Evolutionary conservation across 164 flowering plant genomes (phyloP), one percentile per base, ranked within the genome.

Genomic region (Magnolia kwangsiensis): DNA sequence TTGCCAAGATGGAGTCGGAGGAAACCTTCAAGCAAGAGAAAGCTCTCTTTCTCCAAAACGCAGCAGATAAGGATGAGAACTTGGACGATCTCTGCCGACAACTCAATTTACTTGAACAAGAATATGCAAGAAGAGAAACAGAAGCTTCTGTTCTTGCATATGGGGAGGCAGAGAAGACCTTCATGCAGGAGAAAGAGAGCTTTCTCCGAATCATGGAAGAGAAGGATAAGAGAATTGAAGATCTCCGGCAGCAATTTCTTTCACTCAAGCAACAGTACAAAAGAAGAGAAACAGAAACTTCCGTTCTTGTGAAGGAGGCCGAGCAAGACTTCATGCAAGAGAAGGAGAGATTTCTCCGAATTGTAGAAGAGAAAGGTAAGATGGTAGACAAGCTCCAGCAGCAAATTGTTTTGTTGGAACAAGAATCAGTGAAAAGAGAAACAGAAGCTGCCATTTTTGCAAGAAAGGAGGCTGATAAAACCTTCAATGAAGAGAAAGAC

Each of bases 1-100:
- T 86, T 23, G 75, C 87, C 59, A 85, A 76, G 21, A 84, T 77
- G 37, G 72, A 75, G 8, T 80, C 80, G 8, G 91, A 89, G 80
- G 84, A 63, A 71, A 69, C 63, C 24, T 78, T 82, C 72, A 78
- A 80, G 80, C 69, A 76, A 27, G 90, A 85, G 80, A 84, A 81
- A 72, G 81, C 81, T 66, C 76, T 73, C 27, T 82, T 88, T 24
- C 72, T 79, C 66, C 80, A 77, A 49, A 78, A 73, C 18, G 71
- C 80, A 2, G 82, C 82, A 63, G 87, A 84, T 78, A 89, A 83
- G 77, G 82, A 80, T 10, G 51, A 68, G 74, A 83, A 76, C 76
- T 78, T 84, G 45, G 81, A 79, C 67, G 82, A 86, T 49, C 79
- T 88, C 51, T 74, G 81, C 78, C 80, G 82, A 78, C 78, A 71